Percentiles rank a stretch among this genome's conserved stretches.
phyloP scores from a whole-genome alignment of 495 filamentous ascomycete genomes.

The Pseudoneurospora amorphoporcata region DNA sequence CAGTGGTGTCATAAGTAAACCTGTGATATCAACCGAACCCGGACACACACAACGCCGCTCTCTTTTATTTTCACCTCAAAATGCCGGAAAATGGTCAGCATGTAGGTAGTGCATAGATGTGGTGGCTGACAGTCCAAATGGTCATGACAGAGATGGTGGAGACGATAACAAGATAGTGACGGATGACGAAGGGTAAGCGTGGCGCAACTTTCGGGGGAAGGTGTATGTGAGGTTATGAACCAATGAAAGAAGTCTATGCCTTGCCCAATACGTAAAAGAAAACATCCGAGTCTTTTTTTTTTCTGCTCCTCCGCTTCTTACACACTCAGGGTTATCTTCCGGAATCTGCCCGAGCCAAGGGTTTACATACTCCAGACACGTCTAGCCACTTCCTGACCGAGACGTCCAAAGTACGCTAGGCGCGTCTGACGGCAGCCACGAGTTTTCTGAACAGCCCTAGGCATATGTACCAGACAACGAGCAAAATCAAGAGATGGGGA shows the following conservation, averaged over 20 bases:
- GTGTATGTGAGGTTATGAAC: background rate
- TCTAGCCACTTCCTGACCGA: background rate
- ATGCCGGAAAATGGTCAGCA: background rate
- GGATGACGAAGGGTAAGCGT: background rate
- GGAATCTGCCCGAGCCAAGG: background rate
- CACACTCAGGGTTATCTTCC: background rate
- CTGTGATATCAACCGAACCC: background rate
- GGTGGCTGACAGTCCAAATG: background rate
- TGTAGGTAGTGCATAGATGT: background rate
- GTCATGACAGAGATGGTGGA: background rate
- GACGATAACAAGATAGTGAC: background rate
- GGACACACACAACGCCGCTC: background rate
- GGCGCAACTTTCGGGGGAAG: background rate
- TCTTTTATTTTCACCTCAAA: background rate
- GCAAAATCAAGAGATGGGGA: conserved; percentile 17
- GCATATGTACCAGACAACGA: conserved; percentile 19
- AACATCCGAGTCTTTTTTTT: background rate
- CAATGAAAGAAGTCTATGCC: background rate
- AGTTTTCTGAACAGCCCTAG: conserved; percentile 9
- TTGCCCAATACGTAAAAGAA: background rate
- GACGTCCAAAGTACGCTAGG: background rate
- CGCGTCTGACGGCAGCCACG: background rate
- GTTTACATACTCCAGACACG: background rate
- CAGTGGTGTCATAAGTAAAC: too few species aligned
- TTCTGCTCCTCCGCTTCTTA: background rate